Evolutionary conservation across 2,329 filamentous ascomycete species (phyloP).

Genomic region (Ceratocystis variospora): DNA sequence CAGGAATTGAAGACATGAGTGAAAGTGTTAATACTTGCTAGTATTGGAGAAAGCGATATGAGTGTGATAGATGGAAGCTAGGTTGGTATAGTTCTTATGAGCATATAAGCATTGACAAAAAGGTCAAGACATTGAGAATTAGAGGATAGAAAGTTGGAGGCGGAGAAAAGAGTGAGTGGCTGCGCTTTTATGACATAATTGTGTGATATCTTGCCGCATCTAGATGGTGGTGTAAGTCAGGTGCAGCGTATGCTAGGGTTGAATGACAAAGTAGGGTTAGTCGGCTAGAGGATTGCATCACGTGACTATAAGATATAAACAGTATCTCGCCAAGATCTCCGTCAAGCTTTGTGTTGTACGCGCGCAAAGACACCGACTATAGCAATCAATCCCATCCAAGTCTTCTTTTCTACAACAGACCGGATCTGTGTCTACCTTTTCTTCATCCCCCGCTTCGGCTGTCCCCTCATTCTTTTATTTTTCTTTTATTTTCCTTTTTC

Average conservation of each 20-base stretch:
- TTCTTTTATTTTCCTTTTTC: neutral
- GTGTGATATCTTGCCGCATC: neutral
- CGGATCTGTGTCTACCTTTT: no score
- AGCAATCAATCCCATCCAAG: neutral
- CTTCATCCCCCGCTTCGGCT: no score
- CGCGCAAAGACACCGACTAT: neutral
- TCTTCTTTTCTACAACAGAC: no score
- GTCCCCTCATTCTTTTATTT: neutral
- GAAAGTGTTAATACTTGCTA: neutral
- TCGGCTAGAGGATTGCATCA: neutral
- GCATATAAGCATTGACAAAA: neutral
- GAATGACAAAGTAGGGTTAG: neutral
- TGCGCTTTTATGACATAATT: neutral
- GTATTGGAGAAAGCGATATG: neutral
- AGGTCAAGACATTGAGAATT: neutral
- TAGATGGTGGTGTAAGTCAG: neutral
- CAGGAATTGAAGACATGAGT: conserved; percentile 47
- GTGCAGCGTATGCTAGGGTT: neutral
- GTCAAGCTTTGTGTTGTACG: neutral
- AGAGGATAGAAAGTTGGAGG: neutral
- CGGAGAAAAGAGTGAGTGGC: neutral
- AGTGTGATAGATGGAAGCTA: neutral
- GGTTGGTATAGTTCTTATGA: neutral
- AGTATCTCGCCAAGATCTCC: neutral
- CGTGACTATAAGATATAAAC: neutral